A percentile compares a stretch with the other conserved stretches of the same genome.
Evolutionary conservation across 441 rosid species (phyloP).

Genomic region (Euphorbia schlechtendalii): DNA sequence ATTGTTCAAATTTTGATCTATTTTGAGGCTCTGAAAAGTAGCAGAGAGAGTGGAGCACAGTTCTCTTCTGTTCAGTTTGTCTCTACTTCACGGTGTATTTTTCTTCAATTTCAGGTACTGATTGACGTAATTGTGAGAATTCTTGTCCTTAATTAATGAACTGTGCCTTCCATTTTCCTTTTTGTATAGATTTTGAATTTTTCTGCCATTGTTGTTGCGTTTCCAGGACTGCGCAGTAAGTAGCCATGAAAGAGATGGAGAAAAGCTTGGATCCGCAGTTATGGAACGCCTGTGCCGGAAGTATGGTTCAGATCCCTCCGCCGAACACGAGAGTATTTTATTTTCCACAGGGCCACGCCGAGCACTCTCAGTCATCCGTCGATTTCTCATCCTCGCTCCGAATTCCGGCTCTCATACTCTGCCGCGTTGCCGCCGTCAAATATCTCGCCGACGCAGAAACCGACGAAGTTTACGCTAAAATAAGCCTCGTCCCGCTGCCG

Average conservation of each 20-base stretch:
- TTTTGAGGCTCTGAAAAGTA: background rate
- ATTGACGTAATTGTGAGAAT: background rate
- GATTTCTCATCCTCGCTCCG: conserved; percentile 36
- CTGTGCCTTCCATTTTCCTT: background rate
- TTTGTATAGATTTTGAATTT: too few species aligned
- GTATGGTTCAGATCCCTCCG: conserved; percentile 91
- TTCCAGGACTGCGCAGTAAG: background rate
- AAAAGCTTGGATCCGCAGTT: conserved; percentile 77
- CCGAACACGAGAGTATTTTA: conserved; percentile 61
- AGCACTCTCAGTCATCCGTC: conserved; percentile 57
- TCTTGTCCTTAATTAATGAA: conserved; percentile 6
- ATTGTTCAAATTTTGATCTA: conserved; percentile 1
- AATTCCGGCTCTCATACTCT: conserved; percentile 49
- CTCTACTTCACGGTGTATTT: background rate
- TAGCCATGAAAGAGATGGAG: conserved; percentile 33
- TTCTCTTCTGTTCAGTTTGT: conserved; percentile 2
- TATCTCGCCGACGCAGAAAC: conserved; percentile 74
- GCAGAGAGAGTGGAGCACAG: background rate
- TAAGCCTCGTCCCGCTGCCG: conserved; percentile 45
- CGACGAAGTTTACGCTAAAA: conserved; percentile 81
- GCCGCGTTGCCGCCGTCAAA: conserved; percentile 59
- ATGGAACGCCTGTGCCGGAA: conserved; percentile 98
- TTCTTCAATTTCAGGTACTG: conserved; percentile 9
- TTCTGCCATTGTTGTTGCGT: background rate
- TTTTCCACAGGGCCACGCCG: conserved; percentile 97